Evolutionary conservation across 768 basidiomycete genomes (phyloP), one percentile per base, ranked within the genome.

Genomic region (Phylloporus sp.): DNA sequence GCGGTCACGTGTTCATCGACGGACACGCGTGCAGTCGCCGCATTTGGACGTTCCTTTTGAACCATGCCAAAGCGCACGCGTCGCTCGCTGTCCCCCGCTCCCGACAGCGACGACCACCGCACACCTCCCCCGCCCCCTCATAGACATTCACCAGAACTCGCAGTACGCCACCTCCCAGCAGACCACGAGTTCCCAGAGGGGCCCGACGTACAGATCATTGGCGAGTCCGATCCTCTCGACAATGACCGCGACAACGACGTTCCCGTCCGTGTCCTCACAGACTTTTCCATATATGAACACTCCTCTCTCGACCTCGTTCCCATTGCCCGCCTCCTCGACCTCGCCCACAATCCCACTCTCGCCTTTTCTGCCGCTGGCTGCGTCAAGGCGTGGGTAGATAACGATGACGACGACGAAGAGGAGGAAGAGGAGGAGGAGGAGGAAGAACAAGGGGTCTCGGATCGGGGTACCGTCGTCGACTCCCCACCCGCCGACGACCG

Each of bases 231-330:
- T 21, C 44, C 50, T 6, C 46, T 55, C n/a, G 61, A 65, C 49
- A 41, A 50, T 31, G 43, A 52, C 54, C 39, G 54, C 37, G 69
- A 64, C 32, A 59, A 61, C 27, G 69, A 71, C 8, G 52, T 83
- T 26, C 85, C 85, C 13, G 68, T 87, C 35, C 77, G 85, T 7
- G 52, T 73, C 0, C 67, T 87, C 9, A 63, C 69, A 0, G 66
- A 80, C 47, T 86, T 84, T 54, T 58, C 67, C 0, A 64, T 86
- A 26, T 84, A 81, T 44, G 63, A 79, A 13, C 24, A 51, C 11
- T 48, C 57, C 1, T 71, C 71, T 1, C 46, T 56, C 7, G 59
- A 69, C 14, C 56, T 79, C 4, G 58, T 83, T 9, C 65, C 70
- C 2, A 57, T 79, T 14, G 68, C 60, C 0, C 52, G 67, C 31